phyloP scores from a whole-genome alignment of 768 basidiomycete species.

The Mycena metata region DNA sequence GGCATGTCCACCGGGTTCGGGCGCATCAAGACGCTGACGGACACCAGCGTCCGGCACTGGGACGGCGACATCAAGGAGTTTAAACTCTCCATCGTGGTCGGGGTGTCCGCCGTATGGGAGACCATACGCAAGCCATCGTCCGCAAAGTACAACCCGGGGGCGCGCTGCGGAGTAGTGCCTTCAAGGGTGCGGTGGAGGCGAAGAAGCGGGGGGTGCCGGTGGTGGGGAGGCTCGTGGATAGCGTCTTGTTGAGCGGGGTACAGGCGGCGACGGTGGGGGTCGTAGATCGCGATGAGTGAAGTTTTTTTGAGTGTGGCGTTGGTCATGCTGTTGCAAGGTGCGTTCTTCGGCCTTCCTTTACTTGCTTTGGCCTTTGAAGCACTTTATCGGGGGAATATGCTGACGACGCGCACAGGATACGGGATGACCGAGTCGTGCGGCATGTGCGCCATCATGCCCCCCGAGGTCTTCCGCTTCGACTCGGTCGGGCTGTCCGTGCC shows the following conservation, averaged over 20 bases:
- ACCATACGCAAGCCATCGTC: slow-evolving; percentile 95
- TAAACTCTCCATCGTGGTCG: slow-evolving; percentile 90
- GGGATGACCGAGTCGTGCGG: slow-evolving; percentile 98
- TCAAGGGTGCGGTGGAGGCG: slow-evolving; percentile 80
- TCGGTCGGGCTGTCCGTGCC: slow-evolving; percentile 90
- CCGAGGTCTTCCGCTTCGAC: slow-evolving; percentile 81
- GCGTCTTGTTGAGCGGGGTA: slow-evolving; percentile 81
- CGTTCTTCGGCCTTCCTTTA: too few species aligned
- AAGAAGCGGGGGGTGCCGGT: slow-evolving; percentile 84
- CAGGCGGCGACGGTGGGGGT: slow-evolving; percentile 34
- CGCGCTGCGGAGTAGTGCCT: slow-evolving; percentile 77
- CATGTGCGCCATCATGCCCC: slow-evolving; percentile 91
- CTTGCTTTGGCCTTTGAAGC: too few species aligned
- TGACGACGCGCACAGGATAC: slow-evolving; percentile 71
- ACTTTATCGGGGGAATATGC: too few species aligned
- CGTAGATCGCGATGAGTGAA: slow-evolving; percentile 86
- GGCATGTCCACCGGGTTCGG: slow-evolving; percentile 92
- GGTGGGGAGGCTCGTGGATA: slow-evolving; percentile 83
- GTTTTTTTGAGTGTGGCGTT: slow-evolving; percentile 88
- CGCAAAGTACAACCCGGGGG: slow-evolving; percentile 81
- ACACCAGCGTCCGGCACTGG: slow-evolving; percentile 88
- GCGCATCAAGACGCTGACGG: slow-evolving; percentile 95
- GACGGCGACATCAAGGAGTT: slow-evolving; percentile 90
- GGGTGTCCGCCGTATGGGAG: slow-evolving; percentile 98
- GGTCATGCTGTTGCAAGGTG: slow-evolving; percentile 90